Evolutionary conservation across 768 basidiomycete species (phyloP).

Genomic region (Chalciporus sphaerocephalus): DNA sequence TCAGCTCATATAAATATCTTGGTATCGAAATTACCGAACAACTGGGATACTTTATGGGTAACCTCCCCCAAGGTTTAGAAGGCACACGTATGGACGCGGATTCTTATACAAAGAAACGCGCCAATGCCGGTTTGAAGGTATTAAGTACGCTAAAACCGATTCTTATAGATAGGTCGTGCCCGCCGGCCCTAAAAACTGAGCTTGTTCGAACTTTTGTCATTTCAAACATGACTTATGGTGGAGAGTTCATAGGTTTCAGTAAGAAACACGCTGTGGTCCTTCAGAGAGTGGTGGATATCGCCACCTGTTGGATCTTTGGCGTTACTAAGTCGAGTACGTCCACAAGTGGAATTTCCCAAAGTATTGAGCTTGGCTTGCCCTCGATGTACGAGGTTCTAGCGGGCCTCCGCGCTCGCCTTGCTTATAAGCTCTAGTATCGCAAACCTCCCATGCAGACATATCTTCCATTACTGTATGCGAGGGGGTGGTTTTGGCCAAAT

Average conservation of each 20-base stretch:
- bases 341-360: too few species aligned
- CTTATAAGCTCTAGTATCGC: too few species aligned
- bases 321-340: too few species aligned
- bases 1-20: conserved; percentile 34
- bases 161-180: neutral
- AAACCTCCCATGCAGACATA: too few species aligned
- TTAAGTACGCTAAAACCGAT: neutral
- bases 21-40: conserved; percentile 19
- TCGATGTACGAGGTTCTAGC: too few species aligned
- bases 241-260: neutral
- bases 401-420: too few species aligned
- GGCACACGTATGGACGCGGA: too few species aligned
- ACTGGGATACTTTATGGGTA: neutral
- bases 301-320: too few species aligned
- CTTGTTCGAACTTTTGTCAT: neutral
- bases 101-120: neutral
- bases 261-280: neutral
- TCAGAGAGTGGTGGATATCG: too few species aligned
- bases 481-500: too few species aligned
- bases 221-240: neutral
- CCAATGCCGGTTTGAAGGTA: neutral
- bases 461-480: too few species aligned
- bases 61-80: neutral
- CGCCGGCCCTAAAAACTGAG: neutral
- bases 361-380: too few species aligned